Evolutionary conservation across 2,329 filamentous ascomycete species (phyloP).

Genomic region (Aaosphaeria pasadenensis): DNA sequence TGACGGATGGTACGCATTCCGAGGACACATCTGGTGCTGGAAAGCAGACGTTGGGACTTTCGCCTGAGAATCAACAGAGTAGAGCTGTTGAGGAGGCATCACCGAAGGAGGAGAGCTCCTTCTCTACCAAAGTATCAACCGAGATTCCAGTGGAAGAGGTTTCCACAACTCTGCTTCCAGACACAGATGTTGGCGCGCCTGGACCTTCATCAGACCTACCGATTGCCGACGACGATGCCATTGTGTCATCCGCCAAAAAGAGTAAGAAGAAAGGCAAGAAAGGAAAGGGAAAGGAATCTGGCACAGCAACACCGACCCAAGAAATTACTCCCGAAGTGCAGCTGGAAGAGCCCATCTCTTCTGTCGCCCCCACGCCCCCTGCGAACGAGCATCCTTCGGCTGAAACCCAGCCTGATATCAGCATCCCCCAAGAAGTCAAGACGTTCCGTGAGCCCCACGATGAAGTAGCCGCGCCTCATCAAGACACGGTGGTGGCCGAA

Average conservation of each 20-base stretch:
- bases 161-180: not conserved
- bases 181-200: not conserved
- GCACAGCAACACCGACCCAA: constrained; percentile 7
- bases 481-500: too few species aligned
- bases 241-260: constrained; percentile 13
- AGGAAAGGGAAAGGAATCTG: constrained; percentile 14
- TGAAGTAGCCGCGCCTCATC: too few species aligned
- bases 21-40: too few species aligned
- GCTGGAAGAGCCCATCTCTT: not conserved
- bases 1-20: too few species aligned
- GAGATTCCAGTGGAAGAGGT: not conserved
- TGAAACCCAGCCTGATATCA: too few species aligned
- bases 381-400: too few species aligned
- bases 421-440: too few species aligned
- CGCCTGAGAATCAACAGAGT: too few species aligned
- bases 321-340: constrained; percentile 3
- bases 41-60: too few species aligned
- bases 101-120: not conserved
- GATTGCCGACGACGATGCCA: constrained; percentile 2
- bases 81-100: not conserved
- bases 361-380: not conserved
- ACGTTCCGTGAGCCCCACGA: too few species aligned
- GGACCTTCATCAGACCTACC: not conserved
- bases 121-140: not conserved
- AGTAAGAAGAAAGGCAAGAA: constrained; percentile 24